Evolutionary conservation across 2,329 filamentous ascomycete species (phyloP), one percentile per base, ranked within the genome.

Genomic region (Hypoxylon sp.): DNA sequence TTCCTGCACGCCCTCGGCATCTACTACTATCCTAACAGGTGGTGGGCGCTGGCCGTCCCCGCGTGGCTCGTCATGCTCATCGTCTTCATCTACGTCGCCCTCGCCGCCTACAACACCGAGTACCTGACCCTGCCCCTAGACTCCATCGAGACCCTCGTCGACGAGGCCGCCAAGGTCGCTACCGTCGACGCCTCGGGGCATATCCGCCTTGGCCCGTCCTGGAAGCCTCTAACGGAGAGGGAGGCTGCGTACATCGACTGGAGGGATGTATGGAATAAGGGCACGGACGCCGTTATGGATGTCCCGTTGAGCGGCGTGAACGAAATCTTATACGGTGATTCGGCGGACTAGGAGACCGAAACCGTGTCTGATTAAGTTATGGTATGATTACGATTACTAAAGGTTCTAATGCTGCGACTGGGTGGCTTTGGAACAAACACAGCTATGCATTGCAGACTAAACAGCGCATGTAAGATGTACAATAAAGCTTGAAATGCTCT

Each of bases 231-330:
- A 69, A 70, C 73, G 51, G 72, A 72, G 56, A 71, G 72, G 50
- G 72, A 69, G 64, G 74, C 73, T 6, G 68, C 56, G 24, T 70
- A 71, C 59, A 70, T 85, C 68, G 86, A 93, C 73, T 98, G 95
- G 94, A 89, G 85, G 73, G 85, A 84, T 61, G 84, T 97, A 17
- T 99, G 95, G 95, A 93, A 89, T 73, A 89, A 92, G 71, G 93
- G 95, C 17, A 99, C 95, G 0, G 95, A 99, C 82, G 95, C 93
- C 1, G 95, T 98, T 6, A 91, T 99, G 91, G 95, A 99, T 79
- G 90, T 99, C 50, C 95, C 95, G 6, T 86, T 98, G 68, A 94
- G 93, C 8, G 95, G 94, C 0, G 94, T 98, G 1, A 98, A 94
- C 74, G 94, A 99, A 80, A 89, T 99, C 32, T 76, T 99, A 20